Base-by-base conservation (phyloP, 106 monocot species). In the Acorus gramineus region DNA sequence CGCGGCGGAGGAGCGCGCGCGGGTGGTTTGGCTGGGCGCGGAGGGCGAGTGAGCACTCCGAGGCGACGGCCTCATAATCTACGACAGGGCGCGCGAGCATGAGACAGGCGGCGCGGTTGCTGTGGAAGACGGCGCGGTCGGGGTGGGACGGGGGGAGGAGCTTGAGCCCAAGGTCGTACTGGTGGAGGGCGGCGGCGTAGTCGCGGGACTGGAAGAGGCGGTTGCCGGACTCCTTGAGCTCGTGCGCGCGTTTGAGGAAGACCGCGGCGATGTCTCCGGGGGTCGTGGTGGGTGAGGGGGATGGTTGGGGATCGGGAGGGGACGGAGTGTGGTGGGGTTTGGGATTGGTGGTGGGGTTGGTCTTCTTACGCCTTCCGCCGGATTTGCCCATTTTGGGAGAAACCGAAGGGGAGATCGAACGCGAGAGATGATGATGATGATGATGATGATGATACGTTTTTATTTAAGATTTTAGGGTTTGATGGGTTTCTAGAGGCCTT, bases 41-140 rank as follows among this genome's bases (percentile, higher is more conserved):
- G 52, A 98, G 91, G 11, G 91, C 91, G 57, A 96, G 87, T 5
- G 96, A 83, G 78, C 91, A 98, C 87, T 98, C 91, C 47, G 82
- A 69, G 44, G 77, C 91, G 10, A 88, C 96, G 61, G 87, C 82
- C 11, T 83, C 73, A 72, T 98, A 76, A 73, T 98, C 83, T 28
- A 28, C 28, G 43, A 91, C 79, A 49, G 96, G 96, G 4, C 85
- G 82, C 66, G 85, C 68, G 69, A 79, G 88, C 64, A 98, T 73
- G 64, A 98, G 77, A 76, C 96, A 98, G 14, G 96, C 96, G 52
- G 96, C 96, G 49, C 96, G 87, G 60, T 98, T 91, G 72, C 83
- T 83, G 80, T 98, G 85, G 83, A 98, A 88, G 13, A 91, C 82
- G 55, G 96, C 96, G 60, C 91, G 87, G 46, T 96, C 96, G 10